phyloP scores from a whole-genome alignment of 192 early-diverging fungal species.

The Backusella sp. region DNA sequence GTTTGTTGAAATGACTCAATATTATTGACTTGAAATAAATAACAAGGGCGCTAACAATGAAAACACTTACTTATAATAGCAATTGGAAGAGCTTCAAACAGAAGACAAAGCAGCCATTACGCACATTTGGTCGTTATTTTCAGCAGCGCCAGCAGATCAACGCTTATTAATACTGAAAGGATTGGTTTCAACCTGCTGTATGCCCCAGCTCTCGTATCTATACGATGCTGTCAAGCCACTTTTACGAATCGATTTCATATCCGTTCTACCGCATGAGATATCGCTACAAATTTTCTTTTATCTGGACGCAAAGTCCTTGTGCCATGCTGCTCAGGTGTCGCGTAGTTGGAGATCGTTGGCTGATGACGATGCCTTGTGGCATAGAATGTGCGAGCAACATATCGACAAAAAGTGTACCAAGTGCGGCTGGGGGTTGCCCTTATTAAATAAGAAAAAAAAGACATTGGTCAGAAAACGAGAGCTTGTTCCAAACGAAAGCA shows the following conservation, averaged over 20 bases:
- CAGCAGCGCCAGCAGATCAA: constrained; percentile 60
- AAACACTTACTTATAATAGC: constrained; percentile 25
- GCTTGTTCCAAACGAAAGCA: constrained; percentile 22
- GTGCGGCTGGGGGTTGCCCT: constrained; percentile 97
- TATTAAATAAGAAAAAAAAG: constrained; percentile 63
- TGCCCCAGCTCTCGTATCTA: constrained; percentile 85
- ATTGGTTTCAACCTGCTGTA: constrained; percentile 77
- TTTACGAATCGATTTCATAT: constrained; percentile 83
- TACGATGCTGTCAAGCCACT: constrained; percentile 67
- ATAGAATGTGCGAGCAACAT: constrained; percentile 97
- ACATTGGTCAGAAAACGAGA: neutral
- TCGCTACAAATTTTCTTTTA: constrained; percentile 84
- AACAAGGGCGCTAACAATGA: neutral
- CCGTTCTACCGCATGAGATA: constrained; percentile 74
- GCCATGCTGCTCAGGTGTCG: constrained; percentile 86
- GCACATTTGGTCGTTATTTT: constrained; percentile 70
- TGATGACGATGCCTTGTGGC: constrained; percentile 96
- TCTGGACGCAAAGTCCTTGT: constrained; percentile 89
- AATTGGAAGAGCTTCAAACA: constrained; percentile 57
- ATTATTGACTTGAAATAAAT: neutral
- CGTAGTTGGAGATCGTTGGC: constrained; percentile 77
- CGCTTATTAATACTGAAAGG: constrained; percentile 73
- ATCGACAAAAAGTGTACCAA: constrained; percentile 94
- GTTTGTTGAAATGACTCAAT: neutral
- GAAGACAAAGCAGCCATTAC: constrained; percentile 62